Base-by-base conservation (phyloP, 163 green algal genomes). In the Scenedesmus sp. region DNA sequence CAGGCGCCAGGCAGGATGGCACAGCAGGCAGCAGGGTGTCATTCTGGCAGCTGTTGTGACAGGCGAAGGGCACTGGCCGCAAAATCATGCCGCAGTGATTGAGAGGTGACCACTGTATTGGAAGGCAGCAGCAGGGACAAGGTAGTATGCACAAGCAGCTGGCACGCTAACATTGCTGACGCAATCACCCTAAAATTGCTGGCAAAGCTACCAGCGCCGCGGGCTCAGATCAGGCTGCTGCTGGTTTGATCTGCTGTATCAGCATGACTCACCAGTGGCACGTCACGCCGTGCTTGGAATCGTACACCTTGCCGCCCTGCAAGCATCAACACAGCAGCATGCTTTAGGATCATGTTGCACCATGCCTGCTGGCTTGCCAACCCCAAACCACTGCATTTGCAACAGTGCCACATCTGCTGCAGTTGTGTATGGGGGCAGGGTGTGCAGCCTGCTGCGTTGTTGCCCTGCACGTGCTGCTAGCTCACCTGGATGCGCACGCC, bases 281-380 rank as follows among this genome's bases (percentile, higher is more conserved):
- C 13, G 96, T 98, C n/a, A 97, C 89, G 55, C 97, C 97, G 23
- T 94, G 92, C 67, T 95, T 94, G 55, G 93, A 96, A 91, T 98
- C 97, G 79, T 98, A 98, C 66, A 97, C 94, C 13, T 94, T 84
- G 15, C 96, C 96, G 67, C 97, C 97, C 94, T 98, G 95, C 62
- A 62, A 9, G 23, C 6, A 46, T 46, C 34, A 4, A 54, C 0
- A 87, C n/a, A 64, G 34, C 77, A 62, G 55, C 87, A 87, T 8
- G 34, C 20, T 57, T 86, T 55, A 91, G n/a, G 26, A 26, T 20
- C 13, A 52, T 23, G 2, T 4, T 3, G 23, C 76, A 59, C 20
- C 3, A 23, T 52, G 70, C 70, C 4, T 18, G 26, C 66, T 52
- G 23, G 2, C 4, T 2, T 52, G 23, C 2, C 56, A 55, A 5